phyloP scores from a whole-genome alignment of 495 filamentous ascomycete genomes.

The Hypoxylon trugodes region DNA sequence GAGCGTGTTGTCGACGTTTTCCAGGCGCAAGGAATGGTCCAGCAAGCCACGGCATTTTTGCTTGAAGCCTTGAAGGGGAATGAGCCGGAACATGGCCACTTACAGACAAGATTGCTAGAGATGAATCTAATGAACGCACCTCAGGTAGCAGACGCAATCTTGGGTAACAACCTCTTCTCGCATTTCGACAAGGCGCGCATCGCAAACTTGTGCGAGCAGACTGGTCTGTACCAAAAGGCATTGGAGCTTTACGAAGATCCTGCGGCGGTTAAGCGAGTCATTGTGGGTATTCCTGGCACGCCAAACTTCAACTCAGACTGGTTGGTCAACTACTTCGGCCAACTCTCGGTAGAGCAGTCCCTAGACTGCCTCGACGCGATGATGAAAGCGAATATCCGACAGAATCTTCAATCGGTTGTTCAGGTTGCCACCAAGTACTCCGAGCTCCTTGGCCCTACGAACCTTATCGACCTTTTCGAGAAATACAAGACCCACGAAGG shows the following conservation, averaged over 20 bases:
- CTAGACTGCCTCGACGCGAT: slow-evolving; percentile 95
- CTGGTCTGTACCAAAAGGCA: slow-evolving; percentile 84
- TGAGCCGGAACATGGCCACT: slow-evolving; percentile 88
- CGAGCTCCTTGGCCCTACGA: slow-evolving; percentile 89
- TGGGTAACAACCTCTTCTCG: slow-evolving; percentile 97
- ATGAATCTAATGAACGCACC: slow-evolving; percentile 98
- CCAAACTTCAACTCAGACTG: slow-evolving; percentile 89
- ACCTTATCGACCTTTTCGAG: slow-evolving; percentile 92
- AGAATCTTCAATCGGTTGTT: slow-evolving; percentile 93
- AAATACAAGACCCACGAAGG: slow-evolving; percentile 97
- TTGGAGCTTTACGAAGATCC: slow-evolving; percentile 94
- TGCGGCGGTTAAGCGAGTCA: slow-evolving; percentile 84
- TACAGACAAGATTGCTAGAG: slow-evolving; percentile 94
- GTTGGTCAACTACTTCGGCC: slow-evolving; percentile 90
- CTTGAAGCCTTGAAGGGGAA: slow-evolving; percentile 94
- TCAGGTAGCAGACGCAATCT: slow-evolving; percentile 96
- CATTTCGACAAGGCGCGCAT: slow-evolving; percentile 92
- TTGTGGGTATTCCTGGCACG: slow-evolving; percentile 78
- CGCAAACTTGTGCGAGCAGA: slow-evolving; percentile 89
- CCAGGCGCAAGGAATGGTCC: slow-evolving; percentile 95
- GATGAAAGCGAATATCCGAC: slow-evolving; percentile 93
- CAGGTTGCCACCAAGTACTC: slow-evolving; percentile 98
- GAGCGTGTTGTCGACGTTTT: slow-evolving; percentile 97
- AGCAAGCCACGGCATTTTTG: slow-evolving; percentile 96
- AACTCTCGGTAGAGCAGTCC: slow-evolving; percentile 92